These are phyloP conservation scores for Acarospora socialis DNA, from an alignment of 2,329 filamentous ascomycete species.

Conservation along the genomic window DNA sequence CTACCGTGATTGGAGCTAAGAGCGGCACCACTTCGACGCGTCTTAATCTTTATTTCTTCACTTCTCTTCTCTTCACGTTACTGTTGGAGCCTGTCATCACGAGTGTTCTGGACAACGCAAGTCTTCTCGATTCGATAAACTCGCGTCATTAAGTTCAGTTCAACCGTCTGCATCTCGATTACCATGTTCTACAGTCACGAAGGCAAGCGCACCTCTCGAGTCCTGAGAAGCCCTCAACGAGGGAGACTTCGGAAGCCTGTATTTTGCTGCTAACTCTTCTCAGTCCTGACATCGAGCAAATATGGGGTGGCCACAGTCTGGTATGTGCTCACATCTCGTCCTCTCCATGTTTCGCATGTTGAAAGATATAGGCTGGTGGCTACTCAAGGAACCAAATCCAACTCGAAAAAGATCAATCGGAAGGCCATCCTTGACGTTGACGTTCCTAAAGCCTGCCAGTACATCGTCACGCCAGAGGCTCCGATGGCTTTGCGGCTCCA, in stretches of 20 bases:
- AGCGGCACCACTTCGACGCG: too few relatives aligned
- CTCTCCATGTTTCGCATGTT: neutral
- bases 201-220: constrained; percentile 40
- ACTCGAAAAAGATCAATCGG: constrained; percentile 57
- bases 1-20: too few relatives aligned
- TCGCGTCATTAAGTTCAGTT: too few relatives aligned
- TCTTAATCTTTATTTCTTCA: too few relatives aligned
- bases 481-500: constrained; percentile 85
- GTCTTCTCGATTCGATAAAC: too few relatives aligned
- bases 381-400: constrained; percentile 63
- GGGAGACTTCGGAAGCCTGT: constrained; percentile 3
- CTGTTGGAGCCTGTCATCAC: too few relatives aligned
- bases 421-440: constrained; percentile 84
- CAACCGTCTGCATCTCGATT: too few relatives aligned
- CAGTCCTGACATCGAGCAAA: constrained; percentile 67
- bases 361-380: constrained; percentile 61
- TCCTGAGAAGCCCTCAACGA: neutral
- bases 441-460: constrained; percentile 71
- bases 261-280: constrained; percentile 15
- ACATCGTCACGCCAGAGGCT: constrained; percentile 71
- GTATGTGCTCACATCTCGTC: constrained; percentile 33
- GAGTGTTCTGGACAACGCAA: too few relatives aligned
- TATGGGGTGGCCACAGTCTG: constrained; percentile 93
- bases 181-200: constrained; percentile 93
- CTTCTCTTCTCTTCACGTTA: too few relatives aligned